These are phyloP conservation scores for Euphorbia celastroides DNA, from an alignment of 441 rosid genomes.

Conservation along the genomic window DNA sequence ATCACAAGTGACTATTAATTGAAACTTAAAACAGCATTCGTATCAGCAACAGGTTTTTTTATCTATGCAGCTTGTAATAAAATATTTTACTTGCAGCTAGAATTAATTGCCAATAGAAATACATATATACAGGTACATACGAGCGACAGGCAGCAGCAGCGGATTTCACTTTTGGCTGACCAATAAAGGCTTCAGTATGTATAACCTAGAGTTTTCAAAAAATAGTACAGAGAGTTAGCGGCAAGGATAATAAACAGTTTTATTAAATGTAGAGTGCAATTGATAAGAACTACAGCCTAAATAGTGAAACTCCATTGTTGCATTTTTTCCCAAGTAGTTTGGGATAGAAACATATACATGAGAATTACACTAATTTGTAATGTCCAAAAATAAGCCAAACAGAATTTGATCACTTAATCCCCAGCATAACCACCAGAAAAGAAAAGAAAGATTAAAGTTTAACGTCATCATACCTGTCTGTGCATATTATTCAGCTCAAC, in stretches of 20 bases:
- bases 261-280: background rate
- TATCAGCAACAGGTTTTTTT: too few species aligned
- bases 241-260: background rate
- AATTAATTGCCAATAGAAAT: too few species aligned
- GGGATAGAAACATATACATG: background rate
- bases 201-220: conserved; percentile 47
- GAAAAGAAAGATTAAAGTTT: conserved; percentile 1
- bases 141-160: conserved; percentile 84
- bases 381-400: too few species aligned
- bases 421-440: background rate
- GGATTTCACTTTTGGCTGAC: conserved; percentile 87
- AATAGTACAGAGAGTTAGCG: background rate
- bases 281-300: background rate
- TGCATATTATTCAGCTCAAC: conserved; percentile 97
- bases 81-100: too few species aligned
- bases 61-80: too few species aligned
- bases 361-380: background rate
- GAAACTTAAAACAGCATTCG: too few species aligned
- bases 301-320: background rate
- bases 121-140: too few species aligned
- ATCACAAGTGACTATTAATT: too few species aligned
- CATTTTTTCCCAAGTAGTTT: background rate
- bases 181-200: conserved; percentile 89
- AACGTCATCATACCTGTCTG: conserved; percentile 60
- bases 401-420: too few species aligned